Conservation (phyloP, 2,329 filamentous ascomycete species). For the Cladosporium austrohemisphaericum region DNA sequence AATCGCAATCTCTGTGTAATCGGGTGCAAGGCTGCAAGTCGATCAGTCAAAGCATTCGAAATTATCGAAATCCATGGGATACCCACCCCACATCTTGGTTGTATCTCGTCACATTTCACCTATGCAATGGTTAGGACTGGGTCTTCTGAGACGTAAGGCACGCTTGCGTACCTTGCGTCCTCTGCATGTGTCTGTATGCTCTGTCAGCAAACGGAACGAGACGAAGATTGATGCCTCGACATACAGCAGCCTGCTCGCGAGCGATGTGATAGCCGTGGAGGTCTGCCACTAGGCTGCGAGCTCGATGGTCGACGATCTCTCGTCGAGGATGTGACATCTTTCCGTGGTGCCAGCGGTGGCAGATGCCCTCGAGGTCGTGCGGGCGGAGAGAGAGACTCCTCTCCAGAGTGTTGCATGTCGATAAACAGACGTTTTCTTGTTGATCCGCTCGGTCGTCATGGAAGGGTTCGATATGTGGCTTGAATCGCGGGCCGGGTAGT, state of each 20-base stretch:
- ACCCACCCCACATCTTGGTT: slow-evolving; percentile 52
- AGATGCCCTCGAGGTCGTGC: slow-evolving; percentile 29
- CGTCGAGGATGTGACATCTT: slow-evolving; percentile 11
- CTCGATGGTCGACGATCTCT: slow-evolving; percentile 26
- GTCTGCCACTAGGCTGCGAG: slow-evolving; percentile 20
- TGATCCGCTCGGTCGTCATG: slow-evolving; percentile 12
- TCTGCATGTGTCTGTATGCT: slow-evolving; percentile 31
- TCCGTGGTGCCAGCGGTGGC: slow-evolving; percentile 30
- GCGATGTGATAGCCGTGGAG: slow-evolving; percentile 48
- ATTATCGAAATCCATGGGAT: background rate
- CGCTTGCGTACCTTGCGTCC: slow-evolving; percentile 31
- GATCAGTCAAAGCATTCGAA: background rate
- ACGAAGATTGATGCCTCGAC: slow-evolving; percentile 21
- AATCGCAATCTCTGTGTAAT: slow-evolving; percentile 56
- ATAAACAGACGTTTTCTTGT: slow-evolving; percentile 9
- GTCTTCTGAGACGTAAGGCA: no score
- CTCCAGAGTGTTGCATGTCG: slow-evolving; percentile 20
- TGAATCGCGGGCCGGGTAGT: slow-evolving; percentile 1
- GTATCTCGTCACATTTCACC: slow-evolving; percentile 56
- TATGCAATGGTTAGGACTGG: no score
- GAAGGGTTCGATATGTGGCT: slow-evolving; percentile 2
- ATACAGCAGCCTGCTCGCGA: slow-evolving; percentile 54
- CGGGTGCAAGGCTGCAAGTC: slow-evolving; percentile 51
- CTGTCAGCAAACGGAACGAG: background rate
- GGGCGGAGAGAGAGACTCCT: slow-evolving; percentile 17